Evolutionary conservation across 139 green algal species (phyloP), one percentile per base, ranked within the genome.

Genomic region (Chlorella sp.): DNA sequence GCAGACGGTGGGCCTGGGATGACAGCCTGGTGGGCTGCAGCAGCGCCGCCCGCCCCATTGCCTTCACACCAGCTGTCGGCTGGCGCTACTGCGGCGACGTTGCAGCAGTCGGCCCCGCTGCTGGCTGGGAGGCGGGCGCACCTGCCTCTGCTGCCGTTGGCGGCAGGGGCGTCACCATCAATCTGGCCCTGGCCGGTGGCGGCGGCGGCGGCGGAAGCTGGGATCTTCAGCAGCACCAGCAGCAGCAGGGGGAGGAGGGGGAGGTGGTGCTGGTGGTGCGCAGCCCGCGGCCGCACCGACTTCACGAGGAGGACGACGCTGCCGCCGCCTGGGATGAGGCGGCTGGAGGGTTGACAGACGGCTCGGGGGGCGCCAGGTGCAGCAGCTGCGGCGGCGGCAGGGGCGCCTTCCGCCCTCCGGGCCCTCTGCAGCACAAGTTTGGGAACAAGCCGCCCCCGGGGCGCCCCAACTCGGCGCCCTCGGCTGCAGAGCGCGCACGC

Each of bases 41-140:
- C 76, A 11, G 36, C 36, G 76, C 16, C 76, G 36, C 61, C 21
- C 16, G 37, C 21, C 66, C 64, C 40, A 66, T 89, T 7, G n/a
- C 85, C 4, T n/a, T 32, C 0, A 73, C 18, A 48, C 85, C 85
- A 1, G 85, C 71, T 3, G 69, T 48, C 5, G 69, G 85, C 30
- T 89, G 85, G 85, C 71, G n/a, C 16, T 89, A 81, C 71, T 83
- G 71, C 48, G 85, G 85, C 11, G 85, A 89, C 16, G 84, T 88
- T 2, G 19, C n/a, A 12, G 57, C 66, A 11, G 57, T 7, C 5
- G 34, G 57, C 15, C 15, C 21, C 57, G 30, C 79, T 18, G 16
- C 34, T 85, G 79, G 30, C 32, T 68, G 48, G 39, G 12, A 37
- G 28, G 0, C 79, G 7, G 42, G 30, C 79, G 30, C 19, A 22